phyloP scores from a whole-genome alignment of 768 basidiomycete genomes.

The Russula sp. region DNA sequence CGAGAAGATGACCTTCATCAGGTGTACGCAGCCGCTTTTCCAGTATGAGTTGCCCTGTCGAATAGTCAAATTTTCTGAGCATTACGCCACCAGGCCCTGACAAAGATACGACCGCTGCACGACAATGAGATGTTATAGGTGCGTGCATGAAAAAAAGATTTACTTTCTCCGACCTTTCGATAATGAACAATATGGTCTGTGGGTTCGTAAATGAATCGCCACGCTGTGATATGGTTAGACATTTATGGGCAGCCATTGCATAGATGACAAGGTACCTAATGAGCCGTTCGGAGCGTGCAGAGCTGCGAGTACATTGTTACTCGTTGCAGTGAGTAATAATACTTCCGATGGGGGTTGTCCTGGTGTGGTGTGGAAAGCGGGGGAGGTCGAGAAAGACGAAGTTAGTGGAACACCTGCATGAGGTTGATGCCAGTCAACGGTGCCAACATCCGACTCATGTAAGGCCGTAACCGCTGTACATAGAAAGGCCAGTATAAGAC shows the following conservation, averaged over 20 bases:
- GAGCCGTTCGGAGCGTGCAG: constrained; percentile 60
- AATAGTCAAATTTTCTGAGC: constrained; percentile 57
- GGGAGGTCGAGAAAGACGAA: constrained; percentile 43
- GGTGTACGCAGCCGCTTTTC: constrained; percentile 56
- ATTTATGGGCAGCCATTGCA: neutral
- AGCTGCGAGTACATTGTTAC: constrained; percentile 71
- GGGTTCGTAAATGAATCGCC: constrained; percentile 73
- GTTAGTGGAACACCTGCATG: constrained; percentile 67
- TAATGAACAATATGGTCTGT: constrained; percentile 63
- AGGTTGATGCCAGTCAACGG: constrained; percentile 82
- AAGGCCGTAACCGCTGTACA: constrained; percentile 36
- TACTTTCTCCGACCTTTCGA: constrained; percentile 50
- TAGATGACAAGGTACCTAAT: constrained; percentile 45
- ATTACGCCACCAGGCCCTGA: constrained; percentile 70
- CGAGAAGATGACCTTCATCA: constrained; percentile 36
- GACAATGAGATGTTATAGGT: neutral
- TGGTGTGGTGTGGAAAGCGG: constrained; percentile 44
- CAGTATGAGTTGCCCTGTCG: constrained; percentile 54
- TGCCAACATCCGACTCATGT: constrained; percentile 68
- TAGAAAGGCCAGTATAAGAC: constrained; percentile 2
- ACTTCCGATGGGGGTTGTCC: constrained; percentile 31
- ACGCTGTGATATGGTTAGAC: constrained; percentile 39
- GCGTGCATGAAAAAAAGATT: constrained; percentile 23
- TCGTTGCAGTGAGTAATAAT: constrained; percentile 58
- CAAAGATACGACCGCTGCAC: constrained; percentile 56